Evolutionary conservation across 345 rosid species (phyloP).

Genomic region (Citrus australasica): DNA sequence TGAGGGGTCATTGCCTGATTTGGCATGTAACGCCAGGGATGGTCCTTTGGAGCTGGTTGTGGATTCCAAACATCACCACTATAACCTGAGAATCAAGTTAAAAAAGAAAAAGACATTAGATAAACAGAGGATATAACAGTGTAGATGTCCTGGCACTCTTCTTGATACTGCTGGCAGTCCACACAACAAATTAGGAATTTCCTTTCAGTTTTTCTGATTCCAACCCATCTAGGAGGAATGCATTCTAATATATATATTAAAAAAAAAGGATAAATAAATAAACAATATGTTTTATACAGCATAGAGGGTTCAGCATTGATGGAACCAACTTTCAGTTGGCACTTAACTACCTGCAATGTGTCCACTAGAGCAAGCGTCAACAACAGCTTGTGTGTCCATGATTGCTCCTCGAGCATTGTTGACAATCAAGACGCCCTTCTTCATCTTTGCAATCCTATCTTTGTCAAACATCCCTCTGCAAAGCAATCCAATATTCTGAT

Average conservation of each 20-base stretch:
- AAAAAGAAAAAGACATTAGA: neutral
- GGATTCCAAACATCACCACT: conserved; percentile 97
- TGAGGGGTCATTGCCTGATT: conserved; percentile 99
- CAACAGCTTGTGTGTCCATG: conserved; percentile 89
- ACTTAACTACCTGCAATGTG: conserved; percentile 63
- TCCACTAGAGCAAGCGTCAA: conserved; percentile 74
- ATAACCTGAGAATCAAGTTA: conserved; percentile 48
- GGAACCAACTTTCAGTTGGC: neutral
- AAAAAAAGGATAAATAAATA: too few species aligned
- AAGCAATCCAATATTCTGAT: conserved; percentile 1
- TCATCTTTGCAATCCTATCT: conserved; percentile 75
- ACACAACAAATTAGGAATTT: neutral
- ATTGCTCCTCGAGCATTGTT: conserved; percentile 98
- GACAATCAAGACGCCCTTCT: conserved; percentile 84
- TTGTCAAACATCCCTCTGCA: conserved; percentile 74
- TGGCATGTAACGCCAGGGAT: conserved; percentile 99
- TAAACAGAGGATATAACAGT: neutral
- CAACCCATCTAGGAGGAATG: neutral
- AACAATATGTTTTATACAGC: neutral
- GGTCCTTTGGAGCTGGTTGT: conserved; percentile 95
- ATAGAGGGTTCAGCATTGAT: neutral
- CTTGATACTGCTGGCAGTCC: neutral
- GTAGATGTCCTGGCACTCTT: neutral
- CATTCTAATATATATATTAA: neutral
- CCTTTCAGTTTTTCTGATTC: neutral